Evolutionary conservation across 176 grass and related monocot genomes (phyloP).

Genomic region (Ananas comosus): DNA sequence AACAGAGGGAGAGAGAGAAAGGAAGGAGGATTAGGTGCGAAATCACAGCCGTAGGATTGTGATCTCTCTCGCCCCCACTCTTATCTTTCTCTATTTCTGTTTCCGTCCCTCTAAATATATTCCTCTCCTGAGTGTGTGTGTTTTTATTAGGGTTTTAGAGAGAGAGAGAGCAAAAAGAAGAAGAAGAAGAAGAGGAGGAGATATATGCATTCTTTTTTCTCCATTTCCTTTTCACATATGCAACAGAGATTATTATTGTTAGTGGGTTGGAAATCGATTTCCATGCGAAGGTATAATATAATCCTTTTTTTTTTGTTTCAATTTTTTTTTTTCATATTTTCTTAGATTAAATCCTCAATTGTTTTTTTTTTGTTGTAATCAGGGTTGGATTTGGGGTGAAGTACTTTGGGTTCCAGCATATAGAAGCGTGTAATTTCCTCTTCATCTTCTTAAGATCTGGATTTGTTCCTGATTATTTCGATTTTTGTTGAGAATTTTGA

Average conservation of each 20-base stretch:
- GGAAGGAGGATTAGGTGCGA: not conserved
- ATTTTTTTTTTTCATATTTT: not conserved
- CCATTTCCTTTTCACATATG: not conserved
- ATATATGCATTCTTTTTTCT: not conserved
- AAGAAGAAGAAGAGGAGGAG: not conserved
- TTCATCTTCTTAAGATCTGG: constrained; percentile 2
- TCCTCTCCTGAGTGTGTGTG: not conserved
- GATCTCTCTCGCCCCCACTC: not conserved
- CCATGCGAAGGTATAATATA: not conserved
- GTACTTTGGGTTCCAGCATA: constrained; percentile 18
- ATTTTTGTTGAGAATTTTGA: not conserved
- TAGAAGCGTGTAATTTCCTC: not conserved
- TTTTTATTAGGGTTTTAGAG: not conserved
- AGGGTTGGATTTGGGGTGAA: constrained; percentile 22
- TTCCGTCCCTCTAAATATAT: not conserved
- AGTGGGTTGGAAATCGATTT: not conserved
- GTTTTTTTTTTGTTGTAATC: not conserved
- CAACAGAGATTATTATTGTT: not conserved
- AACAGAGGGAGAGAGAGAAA: not conserved
- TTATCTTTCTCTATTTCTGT: not conserved
- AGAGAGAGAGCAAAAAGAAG: not conserved
- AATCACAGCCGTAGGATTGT: not conserved
- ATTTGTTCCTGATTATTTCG: not conserved
- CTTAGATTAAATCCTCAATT: not conserved
- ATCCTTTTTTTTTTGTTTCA: not conserved